Evolutionary conservation across 1,139 yeast genomes (phyloP).

Genomic region (Debaryomyces udenii): DNA sequence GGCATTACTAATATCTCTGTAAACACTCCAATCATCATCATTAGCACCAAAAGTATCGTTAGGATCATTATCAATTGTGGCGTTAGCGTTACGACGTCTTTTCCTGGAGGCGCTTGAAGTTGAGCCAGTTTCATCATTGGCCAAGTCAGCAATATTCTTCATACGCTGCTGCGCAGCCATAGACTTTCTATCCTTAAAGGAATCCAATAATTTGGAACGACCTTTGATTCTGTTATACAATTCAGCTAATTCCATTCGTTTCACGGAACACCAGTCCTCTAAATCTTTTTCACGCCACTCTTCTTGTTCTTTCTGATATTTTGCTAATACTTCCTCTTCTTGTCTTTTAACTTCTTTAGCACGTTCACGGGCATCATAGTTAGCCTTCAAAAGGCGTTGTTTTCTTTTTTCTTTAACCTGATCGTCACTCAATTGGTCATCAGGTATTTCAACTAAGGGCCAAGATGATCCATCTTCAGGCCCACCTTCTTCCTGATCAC

Average conservation of each 20-base stretch:
- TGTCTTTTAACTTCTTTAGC: conserved; percentile 73
- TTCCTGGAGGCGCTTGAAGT: conserved; percentile 42
- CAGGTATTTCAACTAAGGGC: conserved; percentile 82
- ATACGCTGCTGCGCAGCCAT: conserved; percentile 90
- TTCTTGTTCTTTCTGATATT: conserved; percentile 60
- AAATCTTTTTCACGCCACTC: conserved; percentile 80
- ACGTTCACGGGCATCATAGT: conserved; percentile 83
- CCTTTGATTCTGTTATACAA: conserved; percentile 66
- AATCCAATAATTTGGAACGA: conserved; percentile 69
- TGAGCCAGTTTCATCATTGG: conserved; percentile 64
- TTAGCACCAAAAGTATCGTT: conserved; percentile 95
- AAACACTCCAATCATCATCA: conserved; percentile 94
- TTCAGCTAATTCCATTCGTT: conserved; percentile 61
- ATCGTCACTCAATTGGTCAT: conserved; percentile 77
- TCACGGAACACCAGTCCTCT: conserved; percentile 76
- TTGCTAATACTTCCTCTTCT: conserved; percentile 57
- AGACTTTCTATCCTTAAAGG: conserved; percentile 85
- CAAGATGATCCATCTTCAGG: conserved; percentile 59
- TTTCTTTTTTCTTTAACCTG: conserved; percentile 85
- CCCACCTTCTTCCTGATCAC: conserved; percentile 50
- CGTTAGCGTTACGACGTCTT: conserved; percentile 57
- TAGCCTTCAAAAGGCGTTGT: conserved; percentile 81
- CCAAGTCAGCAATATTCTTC: conserved; percentile 88
- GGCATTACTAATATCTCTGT: conserved; percentile 77
- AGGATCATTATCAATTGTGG: conserved; percentile 85